These are phyloP conservation scores for Ustilago bromivora DNA, from an alignment of 1,284 basidiomycete genomes.

Conservation along the genomic window DNA sequence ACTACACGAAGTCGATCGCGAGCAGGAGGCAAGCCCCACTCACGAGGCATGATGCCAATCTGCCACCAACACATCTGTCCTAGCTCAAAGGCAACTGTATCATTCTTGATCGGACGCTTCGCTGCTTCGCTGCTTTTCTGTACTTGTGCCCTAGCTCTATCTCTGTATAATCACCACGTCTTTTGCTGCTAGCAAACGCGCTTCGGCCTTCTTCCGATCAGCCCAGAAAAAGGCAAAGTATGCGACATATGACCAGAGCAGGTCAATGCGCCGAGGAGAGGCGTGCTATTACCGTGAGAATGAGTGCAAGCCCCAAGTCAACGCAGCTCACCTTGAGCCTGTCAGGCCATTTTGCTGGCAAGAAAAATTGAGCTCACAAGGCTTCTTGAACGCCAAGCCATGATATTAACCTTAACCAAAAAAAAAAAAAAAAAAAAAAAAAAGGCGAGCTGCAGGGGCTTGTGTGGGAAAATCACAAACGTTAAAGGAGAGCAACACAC, in stretches of 20 bases:
- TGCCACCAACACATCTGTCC: background rate
- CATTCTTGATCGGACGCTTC: background rate
- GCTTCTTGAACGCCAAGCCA: constrained; percentile 1
- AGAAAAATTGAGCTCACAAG: constrained; percentile 1
- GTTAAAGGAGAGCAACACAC: background rate
- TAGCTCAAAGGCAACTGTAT: background rate
- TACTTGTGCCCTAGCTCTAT: background rate
- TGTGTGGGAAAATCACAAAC: background rate
- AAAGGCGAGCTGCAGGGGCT: constrained; percentile 17
- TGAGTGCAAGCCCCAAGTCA: background rate
- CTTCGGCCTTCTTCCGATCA: background rate
- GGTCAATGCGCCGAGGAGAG: background rate
- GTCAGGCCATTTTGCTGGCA: background rate
- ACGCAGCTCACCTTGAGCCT: background rate
- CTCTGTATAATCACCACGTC: constrained; percentile 5
- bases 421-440: no score
- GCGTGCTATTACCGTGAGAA: background rate
- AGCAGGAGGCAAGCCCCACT: constrained; percentile 27
- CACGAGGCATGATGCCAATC: constrained; percentile 10
- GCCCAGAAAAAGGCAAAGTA: background rate
- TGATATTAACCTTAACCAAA: no score
- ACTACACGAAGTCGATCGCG: constrained; percentile 36
- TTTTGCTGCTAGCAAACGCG: background rate
- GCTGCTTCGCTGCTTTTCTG: background rate
- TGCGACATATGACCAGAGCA: background rate